These are phyloP conservation scores for Capronia americana DNA, from an alignment of 2,329 filamentous ascomycete species.

Conservation along the genomic window DNA sequence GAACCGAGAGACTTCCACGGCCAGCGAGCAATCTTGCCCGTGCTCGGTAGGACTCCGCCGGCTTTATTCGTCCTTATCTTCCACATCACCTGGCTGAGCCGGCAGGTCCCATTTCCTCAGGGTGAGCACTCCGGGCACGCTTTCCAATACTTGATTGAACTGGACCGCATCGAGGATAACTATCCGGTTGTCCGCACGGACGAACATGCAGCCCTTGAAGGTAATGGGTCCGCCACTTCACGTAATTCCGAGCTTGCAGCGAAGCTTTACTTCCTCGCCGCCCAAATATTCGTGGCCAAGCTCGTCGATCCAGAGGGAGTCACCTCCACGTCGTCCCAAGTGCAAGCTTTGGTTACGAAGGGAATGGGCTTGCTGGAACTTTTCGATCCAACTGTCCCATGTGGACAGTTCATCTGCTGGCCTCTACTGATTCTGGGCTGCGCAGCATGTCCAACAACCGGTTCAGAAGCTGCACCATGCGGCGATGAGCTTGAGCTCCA, in stretches of 20 bases:
- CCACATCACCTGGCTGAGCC: conserved; percentile 34
- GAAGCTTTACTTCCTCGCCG: conserved; percentile 31
- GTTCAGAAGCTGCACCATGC: conserved; percentile 1
- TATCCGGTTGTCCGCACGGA: conserved; percentile 15
- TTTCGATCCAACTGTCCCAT: conserved; percentile 26
- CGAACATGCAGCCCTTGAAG: not conserved
- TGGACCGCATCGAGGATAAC: conserved; percentile 19
- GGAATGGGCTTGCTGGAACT: conserved; percentile 20
- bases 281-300: conserved; percentile 29
- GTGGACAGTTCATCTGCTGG: conserved; percentile 36
- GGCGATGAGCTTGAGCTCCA: not conserved
- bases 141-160: conserved; percentile 26
- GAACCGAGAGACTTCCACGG: conserved; percentile 1
- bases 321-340: conserved; percentile 18
- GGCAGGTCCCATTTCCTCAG: conserved; percentile 23
- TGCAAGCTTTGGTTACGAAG: conserved; percentile 16
- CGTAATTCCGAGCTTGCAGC: conserved; percentile 27
- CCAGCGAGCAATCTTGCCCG: conserved; percentile 24
- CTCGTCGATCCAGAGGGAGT: conserved; percentile 24
- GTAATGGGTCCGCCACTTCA: not conserved
- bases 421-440: conserved; percentile 33
- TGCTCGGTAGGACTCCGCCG: conserved; percentile 28
- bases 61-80: conserved; percentile 32
- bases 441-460: conserved; percentile 26
- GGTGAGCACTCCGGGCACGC: conserved; percentile 25